Base-by-base conservation (phyloP, 208 protist species). In the Lotmaria passim region DNA sequence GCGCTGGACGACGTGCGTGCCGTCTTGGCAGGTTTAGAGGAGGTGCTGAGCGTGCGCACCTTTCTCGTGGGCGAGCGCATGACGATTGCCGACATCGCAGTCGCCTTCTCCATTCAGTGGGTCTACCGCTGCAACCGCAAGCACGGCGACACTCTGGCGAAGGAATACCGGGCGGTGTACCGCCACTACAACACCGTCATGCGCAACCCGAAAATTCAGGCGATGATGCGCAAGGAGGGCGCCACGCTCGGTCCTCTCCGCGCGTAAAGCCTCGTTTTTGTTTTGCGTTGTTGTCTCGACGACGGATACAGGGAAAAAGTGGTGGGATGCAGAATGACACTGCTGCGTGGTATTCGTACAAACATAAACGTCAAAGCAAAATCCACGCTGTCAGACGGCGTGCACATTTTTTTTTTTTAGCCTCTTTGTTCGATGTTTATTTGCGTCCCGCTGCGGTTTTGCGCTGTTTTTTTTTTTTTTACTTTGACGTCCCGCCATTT, bases 51-150 rank as follows among this genome's bases (percentile, higher is more conserved):
- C 56, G 84, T 81, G 28, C 81, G 88, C 72, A 96, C 87, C 19
- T 96, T 88, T 53, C 78, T 96, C 41, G 90, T 96, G 19, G 90
- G 90, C 28, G 88, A 96, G 78, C 83, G 86, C 41, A 57, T 96
- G 55, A 83, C 90, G 26, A 79, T 93, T 38, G 90, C 88, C 30
- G 90, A 96, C 62, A 80, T 96, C 52, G 81, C 75, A 41, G 78
- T 93, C 3, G 90, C 85, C 46, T 93, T 91, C 58, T 76, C 81
- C 0, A 61, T 93, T 2, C 84, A 93, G 51, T 79, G 57, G 69
- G 73, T 86, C 34, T 91, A 90, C 63, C 88, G 85, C 24, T 78
- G 72, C 61, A 90, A 91, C 59, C 50, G 51, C 39, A 70, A 78
- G 64, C 68, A 90, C 61, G 75, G 84, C 30, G 79, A 89, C 33